A percentile compares a stretch with the other conserved stretches of the same genome.
These are phyloP conservation scores for Endoconidiophora polonica DNA, from an alignment of 2,329 filamentous ascomycete species.

Conservation along the genomic window DNA sequence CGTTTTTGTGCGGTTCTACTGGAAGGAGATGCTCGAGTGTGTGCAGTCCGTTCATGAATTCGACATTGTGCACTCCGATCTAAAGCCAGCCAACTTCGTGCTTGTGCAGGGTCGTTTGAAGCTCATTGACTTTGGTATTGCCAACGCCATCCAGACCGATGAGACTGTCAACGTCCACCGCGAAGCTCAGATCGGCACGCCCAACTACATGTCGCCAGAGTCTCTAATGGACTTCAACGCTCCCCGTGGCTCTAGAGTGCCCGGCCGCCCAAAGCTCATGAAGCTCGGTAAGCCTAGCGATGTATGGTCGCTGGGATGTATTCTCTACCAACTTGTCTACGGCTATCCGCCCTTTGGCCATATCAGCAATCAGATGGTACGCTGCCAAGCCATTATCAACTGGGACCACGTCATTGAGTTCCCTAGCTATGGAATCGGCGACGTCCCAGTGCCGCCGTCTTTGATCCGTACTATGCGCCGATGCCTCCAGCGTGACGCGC, in stretches of 20 bases:
- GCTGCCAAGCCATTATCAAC: constrained; percentile 76
- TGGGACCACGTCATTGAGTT: constrained; percentile 59
- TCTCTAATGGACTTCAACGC: constrained; percentile 77
- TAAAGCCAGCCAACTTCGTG: constrained; percentile 96
- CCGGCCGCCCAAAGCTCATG: constrained; percentile 54
- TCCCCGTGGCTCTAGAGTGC: constrained; percentile 27
- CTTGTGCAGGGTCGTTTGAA: constrained; percentile 81
- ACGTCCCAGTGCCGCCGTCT: constrained; percentile 38
- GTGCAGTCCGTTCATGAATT: constrained; percentile 73
- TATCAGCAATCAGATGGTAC: constrained; percentile 70
- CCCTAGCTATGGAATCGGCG: constrained; percentile 51
- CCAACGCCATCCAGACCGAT: constrained; percentile 88
- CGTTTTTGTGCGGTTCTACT: constrained; percentile 90
- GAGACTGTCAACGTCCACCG: constrained; percentile 95
- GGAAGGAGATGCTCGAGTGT: constrained; percentile 98
- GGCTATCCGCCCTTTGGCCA: constrained; percentile 92
- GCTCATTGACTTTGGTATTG: constrained; percentile 96
- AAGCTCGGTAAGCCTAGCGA: constrained; percentile 92
- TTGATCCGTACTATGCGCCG: constrained; percentile 44
- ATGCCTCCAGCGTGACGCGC: constrained; percentile 45
- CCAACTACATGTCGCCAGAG: constrained; percentile 98
- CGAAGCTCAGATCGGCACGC: constrained; percentile 86
- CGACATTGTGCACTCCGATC: constrained; percentile 90
- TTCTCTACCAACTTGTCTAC: constrained; percentile 95
- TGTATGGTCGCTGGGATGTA: constrained; percentile 91